Percentiles rank a stretch among this genome's conserved stretches.
Conservation (phyloP, 2,329 filamentous ascomycete genomes). For the Trichoderma afroharzianum region DNA sequence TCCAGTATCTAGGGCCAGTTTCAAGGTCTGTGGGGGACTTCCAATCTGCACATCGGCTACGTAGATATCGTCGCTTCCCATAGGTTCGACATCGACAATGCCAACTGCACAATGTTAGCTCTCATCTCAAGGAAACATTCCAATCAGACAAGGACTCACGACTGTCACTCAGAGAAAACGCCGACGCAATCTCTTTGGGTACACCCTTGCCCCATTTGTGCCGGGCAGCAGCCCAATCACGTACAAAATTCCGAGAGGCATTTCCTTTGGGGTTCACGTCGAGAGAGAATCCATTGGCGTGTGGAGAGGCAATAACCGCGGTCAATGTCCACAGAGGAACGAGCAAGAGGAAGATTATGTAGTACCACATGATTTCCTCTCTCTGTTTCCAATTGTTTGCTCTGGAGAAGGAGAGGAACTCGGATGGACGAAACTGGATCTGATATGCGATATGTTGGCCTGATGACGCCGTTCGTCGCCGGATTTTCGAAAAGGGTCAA, state of each 20-base stretch:
- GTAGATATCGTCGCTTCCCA: slow-evolving; percentile 42
- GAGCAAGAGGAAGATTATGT: neutral
- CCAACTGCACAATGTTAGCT: slow-evolving; percentile 17
- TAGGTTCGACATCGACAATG: slow-evolving; percentile 33
- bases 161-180: slow-evolving; percentile 30
- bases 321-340: neutral
- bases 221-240: slow-evolving; percentile 33
- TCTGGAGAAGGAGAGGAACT: neutral
- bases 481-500: neutral
- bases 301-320: neutral
- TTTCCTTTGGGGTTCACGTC: slow-evolving; percentile 23
- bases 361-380: slow-evolving; percentile 2
- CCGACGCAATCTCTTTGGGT: slow-evolving; percentile 20
- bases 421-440: neutral
- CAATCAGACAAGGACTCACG: slow-evolving; percentile 22
- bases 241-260: slow-evolving; percentile 30
- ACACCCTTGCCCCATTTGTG: slow-evolving; percentile 34
- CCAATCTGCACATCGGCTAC: slow-evolving; percentile 44
- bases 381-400: neutral
- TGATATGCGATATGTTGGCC: neutral
- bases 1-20: slow-evolving; percentile 51
- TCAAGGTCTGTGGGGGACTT: slow-evolving; percentile 45
- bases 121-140: neutral
- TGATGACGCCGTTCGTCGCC: neutral
- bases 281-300: slow-evolving; percentile 28